These are phyloP conservation scores for Pseudozyma thailandica DNA, from an alignment of 1,284 basidiomycete species.

Conservation along the genomic window DNA sequence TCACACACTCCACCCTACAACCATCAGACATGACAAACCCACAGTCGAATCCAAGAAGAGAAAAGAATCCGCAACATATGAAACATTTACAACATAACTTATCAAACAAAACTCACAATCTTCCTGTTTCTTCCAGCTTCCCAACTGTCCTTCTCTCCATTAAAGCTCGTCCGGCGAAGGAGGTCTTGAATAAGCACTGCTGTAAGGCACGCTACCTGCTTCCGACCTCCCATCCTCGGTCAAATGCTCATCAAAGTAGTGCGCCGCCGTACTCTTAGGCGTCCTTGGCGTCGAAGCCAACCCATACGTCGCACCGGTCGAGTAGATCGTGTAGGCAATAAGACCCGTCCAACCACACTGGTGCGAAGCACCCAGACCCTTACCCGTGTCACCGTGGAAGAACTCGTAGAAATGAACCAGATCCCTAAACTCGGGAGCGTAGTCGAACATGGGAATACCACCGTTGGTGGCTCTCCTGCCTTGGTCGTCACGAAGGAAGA, in stretches of 20 bases:
- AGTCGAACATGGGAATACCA: conserved; percentile 84
- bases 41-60: too few relatives aligned
- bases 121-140: not conserved
- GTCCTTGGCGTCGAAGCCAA: conserved; percentile 72
- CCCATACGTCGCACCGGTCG: conserved; percentile 71
- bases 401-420: conserved; percentile 97
- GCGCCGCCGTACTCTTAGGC: conserved; percentile 84
- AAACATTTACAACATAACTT: too few relatives aligned
- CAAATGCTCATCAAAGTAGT: conserved; percentile 78
- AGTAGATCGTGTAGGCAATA: conserved; percentile 72
- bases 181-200: conserved; percentile 53
- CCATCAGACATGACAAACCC: too few relatives aligned
- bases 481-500: conserved; percentile 88
- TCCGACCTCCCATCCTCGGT: conserved; percentile 59
- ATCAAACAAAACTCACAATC: not conserved
- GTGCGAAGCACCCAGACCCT: conserved; percentile 89
- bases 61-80: too few relatives aligned
- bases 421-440: conserved; percentile 94
- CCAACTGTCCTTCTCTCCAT: too few relatives aligned
- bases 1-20: too few relatives aligned
- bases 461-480: conserved; percentile 91
- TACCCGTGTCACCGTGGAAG: conserved; percentile 92
- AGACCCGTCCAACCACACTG: conserved; percentile 88
- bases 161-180: conserved; percentile 63
- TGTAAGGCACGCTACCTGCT: conserved; percentile 51